Conservation (phyloP, 2,329 filamentous ascomycete species). For the Ceratocystis variospora region DNA sequence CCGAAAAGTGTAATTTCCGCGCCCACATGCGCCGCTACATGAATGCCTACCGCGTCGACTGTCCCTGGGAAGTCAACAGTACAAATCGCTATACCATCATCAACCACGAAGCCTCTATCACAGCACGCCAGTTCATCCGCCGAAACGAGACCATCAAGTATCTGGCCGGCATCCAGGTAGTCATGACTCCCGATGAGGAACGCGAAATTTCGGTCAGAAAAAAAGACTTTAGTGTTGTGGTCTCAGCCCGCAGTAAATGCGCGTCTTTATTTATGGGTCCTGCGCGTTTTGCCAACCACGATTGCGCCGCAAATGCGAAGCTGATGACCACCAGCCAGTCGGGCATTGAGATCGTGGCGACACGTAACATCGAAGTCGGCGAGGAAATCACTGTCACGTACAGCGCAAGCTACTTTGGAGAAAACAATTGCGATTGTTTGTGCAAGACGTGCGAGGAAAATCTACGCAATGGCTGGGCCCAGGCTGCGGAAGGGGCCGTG, state of each 20-base stretch:
- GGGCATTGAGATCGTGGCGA: slow-evolving; percentile 81
- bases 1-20: slow-evolving; percentile 76
- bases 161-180: slow-evolving; percentile 77
- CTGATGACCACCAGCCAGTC: slow-evolving; percentile 71
- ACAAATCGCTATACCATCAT: slow-evolving; percentile 93
- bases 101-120: slow-evolving; percentile 76
- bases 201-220: slow-evolving; percentile 63
- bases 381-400: slow-evolving; percentile 97
- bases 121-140: slow-evolving; percentile 64
- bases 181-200: slow-evolving; percentile 86
- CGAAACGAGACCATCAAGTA: slow-evolving; percentile 83
- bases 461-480: slow-evolving; percentile 70
- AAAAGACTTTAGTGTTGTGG: slow-evolving; percentile 93
- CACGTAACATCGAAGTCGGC: slow-evolving; percentile 65
- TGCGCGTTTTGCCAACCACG: slow-evolving; percentile 92
- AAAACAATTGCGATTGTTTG: slow-evolving; percentile 86
- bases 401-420: slow-evolving; percentile 89
- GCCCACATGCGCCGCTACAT: slow-evolving; percentile 81
- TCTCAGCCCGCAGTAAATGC: slow-evolving; percentile 81
- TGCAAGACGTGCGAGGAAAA: slow-evolving; percentile 73
- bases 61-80: slow-evolving; percentile 77
- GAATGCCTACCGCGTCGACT: slow-evolving; percentile 84
- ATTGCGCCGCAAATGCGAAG: slow-evolving; percentile 83
- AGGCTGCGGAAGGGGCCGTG: slow-evolving; percentile 33
- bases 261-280: slow-evolving; percentile 89